Evolutionary conservation across 352 stramenopile species (phyloP).

Genomic region (Phytophthora tentaculata): DNA sequence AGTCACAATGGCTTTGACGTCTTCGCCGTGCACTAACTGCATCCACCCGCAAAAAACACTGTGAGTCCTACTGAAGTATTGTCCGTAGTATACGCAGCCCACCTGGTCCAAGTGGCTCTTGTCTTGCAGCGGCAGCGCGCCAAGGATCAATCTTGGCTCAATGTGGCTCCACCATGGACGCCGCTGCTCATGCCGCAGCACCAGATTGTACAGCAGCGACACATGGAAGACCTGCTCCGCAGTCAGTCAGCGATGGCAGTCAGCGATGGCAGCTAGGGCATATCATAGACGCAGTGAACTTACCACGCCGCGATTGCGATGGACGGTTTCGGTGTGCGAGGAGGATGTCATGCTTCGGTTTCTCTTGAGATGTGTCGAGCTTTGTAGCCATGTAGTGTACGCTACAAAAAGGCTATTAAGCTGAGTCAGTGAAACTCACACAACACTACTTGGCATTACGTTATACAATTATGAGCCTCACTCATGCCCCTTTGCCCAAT

Average conservation of each 20-base stretch:
- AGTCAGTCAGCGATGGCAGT: conserved; percentile 2
- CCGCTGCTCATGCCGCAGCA: conserved; percentile 44
- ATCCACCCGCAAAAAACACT: not conserved
- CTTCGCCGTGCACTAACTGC: conserved; percentile 58
- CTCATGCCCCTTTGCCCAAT: not conserved
- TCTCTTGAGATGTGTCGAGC: not conserved
- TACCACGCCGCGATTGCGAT: conserved; percentile 42
- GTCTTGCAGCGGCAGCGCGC: conserved; percentile 65
- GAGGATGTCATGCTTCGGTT: not conserved
- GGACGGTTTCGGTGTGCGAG: not conserved
- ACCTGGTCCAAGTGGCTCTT: conserved; percentile 60
- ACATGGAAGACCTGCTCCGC: conserved; percentile 66
- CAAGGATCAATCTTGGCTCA: conserved; percentile 67
- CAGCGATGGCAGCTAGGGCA: no score
- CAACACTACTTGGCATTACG: not conserved
- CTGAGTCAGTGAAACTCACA: not conserved
- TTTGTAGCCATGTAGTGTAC: conserved; percentile 1
- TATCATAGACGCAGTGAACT: not conserved
- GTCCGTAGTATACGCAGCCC: not conserved
- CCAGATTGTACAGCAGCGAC: conserved; percentile 83
- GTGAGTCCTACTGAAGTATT: not conserved
- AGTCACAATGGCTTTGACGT: conserved; percentile 74
- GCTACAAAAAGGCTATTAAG: conserved; percentile 9
- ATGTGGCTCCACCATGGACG: conserved; percentile 82
- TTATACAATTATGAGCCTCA: conserved; percentile 8